Evolutionary conservation across 208 protist genomes (phyloP), one percentile per base, ranked within the genome.

Genomic region (Trypanosomatidae sp.): DNA sequence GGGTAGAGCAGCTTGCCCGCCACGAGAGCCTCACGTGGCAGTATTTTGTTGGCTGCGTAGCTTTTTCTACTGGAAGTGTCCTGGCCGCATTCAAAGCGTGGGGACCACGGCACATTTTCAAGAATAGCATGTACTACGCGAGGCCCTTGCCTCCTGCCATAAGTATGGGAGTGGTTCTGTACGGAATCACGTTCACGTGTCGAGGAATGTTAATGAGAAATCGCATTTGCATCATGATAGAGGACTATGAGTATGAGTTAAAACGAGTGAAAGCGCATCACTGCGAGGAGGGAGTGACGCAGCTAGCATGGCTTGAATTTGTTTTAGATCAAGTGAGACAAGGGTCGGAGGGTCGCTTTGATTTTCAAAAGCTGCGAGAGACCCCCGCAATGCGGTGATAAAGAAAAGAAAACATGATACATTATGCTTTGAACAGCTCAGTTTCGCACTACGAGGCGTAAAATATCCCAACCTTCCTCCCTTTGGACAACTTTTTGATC

Each of bases 161-260:
- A 62, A 91, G 89, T 66, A 95, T 95, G 89, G 91, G 93, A 44
- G 68, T 95, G 65, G 85, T 89, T 25, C 74, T 97, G 73, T 97
- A 95, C 74, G 90, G 89, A 15, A 80, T 97, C 43, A 39, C 90
- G 50, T 97, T 90, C 73, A 97, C 90, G 4, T 95, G 89, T 74
- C 85, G 93, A 25, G 88, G 88, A 22, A 95, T 95, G 91, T 77
- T 95, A 12, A 97, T 97, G 86, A 77, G 89, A 33, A 94, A 92
- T 68, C 81, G 88, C 7, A 94, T 95, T 75, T 94, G 89, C 56
- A 93, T 85, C 53, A 90, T 92, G 82, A 97, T 97, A 71, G 93
- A 97, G 55, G 93, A 97, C 74, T 97, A 95, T 64, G 93, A 97
- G 55, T 97, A 97, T 67, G 93, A 97, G 69, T 69, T 97, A 44